Evolutionary conservation across 1,284 basidiomycete species (phyloP), one percentile per base, ranked within the genome.

Genomic region (Rhodotorula sp.): DNA sequence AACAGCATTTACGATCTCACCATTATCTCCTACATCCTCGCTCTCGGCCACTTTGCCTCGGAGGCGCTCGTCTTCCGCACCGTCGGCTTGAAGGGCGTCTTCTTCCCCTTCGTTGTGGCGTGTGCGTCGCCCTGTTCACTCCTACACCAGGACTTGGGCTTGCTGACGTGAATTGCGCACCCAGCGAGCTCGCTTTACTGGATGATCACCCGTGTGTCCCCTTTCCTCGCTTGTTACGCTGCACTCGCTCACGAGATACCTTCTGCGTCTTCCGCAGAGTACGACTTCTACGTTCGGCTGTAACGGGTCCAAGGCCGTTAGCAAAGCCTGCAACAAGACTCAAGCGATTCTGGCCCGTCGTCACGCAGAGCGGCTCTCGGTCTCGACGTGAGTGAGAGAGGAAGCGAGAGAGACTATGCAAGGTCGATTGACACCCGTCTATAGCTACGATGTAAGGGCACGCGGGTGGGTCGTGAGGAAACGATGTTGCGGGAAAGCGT

Each of bases 1-100:
- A 26, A 51, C 75, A 95, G 93, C n/a, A 81, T 92, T 31, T 99
- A 97, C 81, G 88, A 95, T 79, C 87, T 98, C 80, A 86, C 91
- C 24, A 82, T 95, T 71, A 84, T 89, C 78, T 89, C 91, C 47
- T 98, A 94, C 81, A 86, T 91, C 70, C 87, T 97, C 76, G 94
- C 93, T 0, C 89, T 94, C 73, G 86, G 84, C 18, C 95, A 99
- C 83, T 97, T 96, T 79, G 84, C 85, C 46, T 88, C 90, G 34
- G 95, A 99, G 81, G 80, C 91, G 65, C 80, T 94, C 77, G 85
- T 95, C 73, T 98, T 89, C 82, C 86, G 87, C 68, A 89, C 91
- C 7, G 87, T 90, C 62, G 88, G 85, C 67, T 71, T 91, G 55
- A 85, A 84, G 64, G 88, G 87, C 0, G 85, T 88, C 34, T 78